A percentile compares a stretch with the other conserved stretches of the same genome.
These are phyloP conservation scores for Pharnaceum exiguum DNA, from an alignment of 148 eudicot species.

Conservation along the genomic window DNA sequence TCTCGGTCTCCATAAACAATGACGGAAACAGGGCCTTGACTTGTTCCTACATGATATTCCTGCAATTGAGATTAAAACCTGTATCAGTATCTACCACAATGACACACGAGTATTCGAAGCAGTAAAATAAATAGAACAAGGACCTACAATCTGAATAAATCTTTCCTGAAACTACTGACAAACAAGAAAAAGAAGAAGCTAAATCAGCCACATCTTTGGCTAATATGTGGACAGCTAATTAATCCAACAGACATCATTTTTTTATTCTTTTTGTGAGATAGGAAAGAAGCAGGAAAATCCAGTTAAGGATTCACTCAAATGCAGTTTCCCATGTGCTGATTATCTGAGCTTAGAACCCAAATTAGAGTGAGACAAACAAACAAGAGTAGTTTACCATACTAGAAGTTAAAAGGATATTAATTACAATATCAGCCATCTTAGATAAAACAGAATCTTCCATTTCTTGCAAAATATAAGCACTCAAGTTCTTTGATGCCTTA, in stretches of 20 bases:
- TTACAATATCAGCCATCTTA: not conserved
- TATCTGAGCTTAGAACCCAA: constrained; percentile 22
- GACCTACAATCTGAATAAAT: not conserved
- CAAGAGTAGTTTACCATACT: not conserved
- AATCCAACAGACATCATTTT: not conserved
- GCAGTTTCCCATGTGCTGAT: constrained; percentile 31
- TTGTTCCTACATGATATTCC: constrained; percentile 83
- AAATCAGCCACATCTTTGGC: not conserved
- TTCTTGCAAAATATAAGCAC: constrained; percentile 8
- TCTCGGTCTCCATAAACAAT: constrained; percentile 94
- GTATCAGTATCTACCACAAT: not conserved
- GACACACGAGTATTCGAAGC: not conserved
- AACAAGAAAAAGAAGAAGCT: not conserved
- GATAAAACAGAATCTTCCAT: constrained; percentile 23
- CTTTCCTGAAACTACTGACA: not conserved
- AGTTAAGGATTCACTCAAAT: constrained; percentile 25
- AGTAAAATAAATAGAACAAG: not conserved
- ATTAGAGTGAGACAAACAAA: constrained; percentile 16
- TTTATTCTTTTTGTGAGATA: constrained; percentile 17
- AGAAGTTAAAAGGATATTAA: not conserved
- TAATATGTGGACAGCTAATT: not conserved
- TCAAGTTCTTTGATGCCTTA: constrained; percentile 15
- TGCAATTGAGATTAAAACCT: constrained; percentile 26
- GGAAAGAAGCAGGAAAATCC: constrained; percentile 18
- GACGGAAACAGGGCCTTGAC: constrained; percentile 76